Evolutionary conservation across 2,329 filamentous ascomycete species (phyloP).

Genomic region (Sphaerulina musiva): DNA sequence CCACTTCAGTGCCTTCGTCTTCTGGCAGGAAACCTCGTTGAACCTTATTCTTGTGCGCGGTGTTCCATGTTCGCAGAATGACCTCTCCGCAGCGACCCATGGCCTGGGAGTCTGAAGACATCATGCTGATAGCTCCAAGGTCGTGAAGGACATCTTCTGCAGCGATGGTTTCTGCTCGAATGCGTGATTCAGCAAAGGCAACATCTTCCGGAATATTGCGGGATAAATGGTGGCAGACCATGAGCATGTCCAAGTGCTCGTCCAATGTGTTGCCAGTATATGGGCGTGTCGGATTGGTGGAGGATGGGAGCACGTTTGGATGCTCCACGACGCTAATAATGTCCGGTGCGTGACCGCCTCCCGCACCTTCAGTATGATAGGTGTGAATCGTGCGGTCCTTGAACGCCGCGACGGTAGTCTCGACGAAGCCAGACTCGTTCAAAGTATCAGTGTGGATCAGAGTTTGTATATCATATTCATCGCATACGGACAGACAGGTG

Average conservation of each 20-base stretch:
- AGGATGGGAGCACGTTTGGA: slow-evolving; percentile 78
- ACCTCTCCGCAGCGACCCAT: slow-evolving; percentile 97
- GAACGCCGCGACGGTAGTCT: slow-evolving; percentile 80
- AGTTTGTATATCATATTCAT: slow-evolving; percentile 86
- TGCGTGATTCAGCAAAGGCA: slow-evolving; percentile 88
- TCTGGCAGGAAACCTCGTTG: slow-evolving; percentile 71
- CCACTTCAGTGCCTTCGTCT: slow-evolving; percentile 70
- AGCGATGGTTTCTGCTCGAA: slow-evolving; percentile 91
- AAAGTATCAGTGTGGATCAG: slow-evolving; percentile 94
- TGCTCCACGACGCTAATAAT: slow-evolving; percentile 92
- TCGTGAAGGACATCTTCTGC: slow-evolving; percentile 96
- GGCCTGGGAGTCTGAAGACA: slow-evolving; percentile 90
- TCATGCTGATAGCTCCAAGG: slow-evolving; percentile 92
- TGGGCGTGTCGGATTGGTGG: slow-evolving; percentile 86
- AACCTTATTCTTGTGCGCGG: slow-evolving; percentile 90
- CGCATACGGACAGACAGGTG: slow-evolving; percentile 70
- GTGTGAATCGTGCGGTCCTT: slow-evolving; percentile 86
- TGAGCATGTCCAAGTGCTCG: slow-evolving; percentile 95
- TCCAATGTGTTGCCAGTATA: slow-evolving; percentile 89
- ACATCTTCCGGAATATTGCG: slow-evolving; percentile 93
- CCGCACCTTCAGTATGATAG: slow-evolving; percentile 93
- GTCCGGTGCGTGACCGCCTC: slow-evolving; percentile 89
- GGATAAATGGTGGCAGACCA: slow-evolving; percentile 93
- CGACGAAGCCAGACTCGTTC: slow-evolving; percentile 96
- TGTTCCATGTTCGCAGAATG: slow-evolving; percentile 89